Percentiles rank a stretch among this genome's conserved stretches.
Conservation (phyloP, 2,329 filamentous ascomycete species). For the Cercospora nicotianae region DNA sequence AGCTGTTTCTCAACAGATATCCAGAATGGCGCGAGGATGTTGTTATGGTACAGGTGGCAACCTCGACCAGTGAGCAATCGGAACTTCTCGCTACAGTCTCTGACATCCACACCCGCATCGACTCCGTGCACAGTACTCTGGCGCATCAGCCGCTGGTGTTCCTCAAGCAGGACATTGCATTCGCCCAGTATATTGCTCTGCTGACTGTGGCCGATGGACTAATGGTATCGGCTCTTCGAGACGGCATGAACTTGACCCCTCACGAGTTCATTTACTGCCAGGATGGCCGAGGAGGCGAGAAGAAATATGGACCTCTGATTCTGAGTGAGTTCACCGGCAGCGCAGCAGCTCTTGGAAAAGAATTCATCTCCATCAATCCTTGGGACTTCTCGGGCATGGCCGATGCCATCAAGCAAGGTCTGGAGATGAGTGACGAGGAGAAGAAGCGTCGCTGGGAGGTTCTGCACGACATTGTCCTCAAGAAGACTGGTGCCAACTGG, state of each 20-base stretch:
- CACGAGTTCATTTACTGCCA: constrained; percentile 95
- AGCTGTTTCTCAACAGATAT: constrained; percentile 91
- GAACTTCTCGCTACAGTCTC: constrained; percentile 86
- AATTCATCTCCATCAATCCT: constrained; percentile 84
- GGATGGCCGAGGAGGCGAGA: constrained; percentile 73
- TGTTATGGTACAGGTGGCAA: constrained; percentile 89
- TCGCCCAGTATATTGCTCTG: constrained; percentile 88
- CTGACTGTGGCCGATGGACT: constrained; percentile 86
- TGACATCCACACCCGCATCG: constrained; percentile 92
- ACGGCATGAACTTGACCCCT: constrained; percentile 95
- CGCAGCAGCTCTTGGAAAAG: constrained; percentile 76
- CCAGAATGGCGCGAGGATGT: constrained; percentile 85
- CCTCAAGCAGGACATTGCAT: constrained; percentile 90
- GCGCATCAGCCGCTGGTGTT: constrained; percentile 92
- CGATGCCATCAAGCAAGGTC: constrained; percentile 76
- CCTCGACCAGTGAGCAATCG: constrained; percentile 82
- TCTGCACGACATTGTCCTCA: constrained; percentile 70
- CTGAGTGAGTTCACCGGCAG: constrained; percentile 95
- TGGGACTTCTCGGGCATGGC: constrained; percentile 85
- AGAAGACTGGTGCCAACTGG: constrained; percentile 85
- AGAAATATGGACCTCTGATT: constrained; percentile 85
- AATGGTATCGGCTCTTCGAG: constrained; percentile 92
- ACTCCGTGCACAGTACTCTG: constrained; percentile 85
- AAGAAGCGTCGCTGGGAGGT: constrained; percentile 72
- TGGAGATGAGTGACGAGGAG: constrained; percentile 77